Percentiles rank a stretch among this genome's conserved stretches.
These are phyloP conservation scores for Saposhnikovia divaricata DNA, from an alignment of 129 eudicot genomes.

Conservation along the genomic window DNA sequence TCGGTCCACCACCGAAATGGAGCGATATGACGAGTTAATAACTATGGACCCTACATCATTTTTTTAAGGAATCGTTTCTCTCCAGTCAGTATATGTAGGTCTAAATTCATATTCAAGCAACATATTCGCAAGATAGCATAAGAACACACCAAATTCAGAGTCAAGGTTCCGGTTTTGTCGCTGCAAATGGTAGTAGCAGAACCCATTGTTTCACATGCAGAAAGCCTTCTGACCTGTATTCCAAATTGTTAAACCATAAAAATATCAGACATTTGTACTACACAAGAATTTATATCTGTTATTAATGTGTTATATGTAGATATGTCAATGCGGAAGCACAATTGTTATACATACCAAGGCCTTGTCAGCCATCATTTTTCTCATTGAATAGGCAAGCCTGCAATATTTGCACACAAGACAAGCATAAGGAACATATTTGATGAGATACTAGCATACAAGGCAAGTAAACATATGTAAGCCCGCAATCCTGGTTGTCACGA, in stretches of 20 bases:
- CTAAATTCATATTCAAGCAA: background rate
- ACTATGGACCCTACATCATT: no score
- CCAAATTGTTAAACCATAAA: background rate
- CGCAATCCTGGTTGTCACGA: background rate
- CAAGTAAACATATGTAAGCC: background rate
- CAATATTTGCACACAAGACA: slow-evolving; percentile 8
- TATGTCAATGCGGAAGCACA: background rate
- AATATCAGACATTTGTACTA: background rate
- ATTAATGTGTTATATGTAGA: background rate
- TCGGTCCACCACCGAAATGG: no score
- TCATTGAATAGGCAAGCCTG: slow-evolving; percentile 97
- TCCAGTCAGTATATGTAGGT: background rate
- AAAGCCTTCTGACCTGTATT: slow-evolving; percentile 13
- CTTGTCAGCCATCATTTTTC: slow-evolving; percentile 95
- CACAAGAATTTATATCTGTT: background rate
- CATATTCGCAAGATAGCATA: slow-evolving; percentile 14
- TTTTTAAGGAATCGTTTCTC: background rate
- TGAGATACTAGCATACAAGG: background rate
- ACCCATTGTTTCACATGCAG: slow-evolving; percentile 17
- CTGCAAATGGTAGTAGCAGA: slow-evolving; percentile 17
- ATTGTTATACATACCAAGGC: slow-evolving; percentile 58
- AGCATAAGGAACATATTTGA: background rate
- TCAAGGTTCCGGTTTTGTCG: slow-evolving; percentile 15
- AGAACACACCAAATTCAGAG: slow-evolving; percentile 37
- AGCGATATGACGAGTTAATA: no score